Percentiles rank a stretch among this genome's conserved stretches.
Conservation (phyloP, 495 filamentous ascomycete genomes). For the Parmelia sp. region DNA sequence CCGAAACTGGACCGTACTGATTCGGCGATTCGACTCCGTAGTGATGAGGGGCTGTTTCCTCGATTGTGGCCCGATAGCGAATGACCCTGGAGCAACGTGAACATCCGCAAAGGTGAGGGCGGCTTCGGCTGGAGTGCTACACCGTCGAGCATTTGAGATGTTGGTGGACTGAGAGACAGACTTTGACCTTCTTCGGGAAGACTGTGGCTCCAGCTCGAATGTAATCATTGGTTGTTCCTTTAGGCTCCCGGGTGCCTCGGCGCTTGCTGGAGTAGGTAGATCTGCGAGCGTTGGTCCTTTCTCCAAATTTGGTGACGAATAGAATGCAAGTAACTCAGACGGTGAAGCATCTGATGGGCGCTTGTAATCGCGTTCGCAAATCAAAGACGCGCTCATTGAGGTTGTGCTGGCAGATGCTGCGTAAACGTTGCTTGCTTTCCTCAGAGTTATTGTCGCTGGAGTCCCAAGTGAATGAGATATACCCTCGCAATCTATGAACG, state of each 20-base stretch:
- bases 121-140: conserved; percentile 13
- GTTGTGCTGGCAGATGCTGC: background rate
- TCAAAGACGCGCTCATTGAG: conserved; percentile 9
- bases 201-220: background rate
- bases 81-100: conserved; percentile 18
- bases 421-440: conserved; percentile 23
- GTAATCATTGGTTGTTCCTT: background rate
- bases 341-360: background rate
- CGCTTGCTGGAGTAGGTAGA: background rate
- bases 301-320: background rate
- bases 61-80: conserved; percentile 5
- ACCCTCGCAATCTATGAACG: background rate
- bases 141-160: background rate
- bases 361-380: background rate
- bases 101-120: conserved; percentile 22
- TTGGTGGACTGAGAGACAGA: conserved; percentile 10
- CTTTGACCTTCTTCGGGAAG: background rate
- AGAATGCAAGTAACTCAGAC: conserved; percentile 21
- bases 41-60: conserved; percentile 1
- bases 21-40: conserved; percentile 16
- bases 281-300: background rate
- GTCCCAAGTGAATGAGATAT: conserved; percentile 5
- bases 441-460: conserved; percentile 24
- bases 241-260: background rate
- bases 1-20: conserved; percentile 23